These are phyloP conservation scores for Fragaria nilgerrensis DNA, from an alignment of 306 rosid species.

Conservation along the genomic window DNA sequence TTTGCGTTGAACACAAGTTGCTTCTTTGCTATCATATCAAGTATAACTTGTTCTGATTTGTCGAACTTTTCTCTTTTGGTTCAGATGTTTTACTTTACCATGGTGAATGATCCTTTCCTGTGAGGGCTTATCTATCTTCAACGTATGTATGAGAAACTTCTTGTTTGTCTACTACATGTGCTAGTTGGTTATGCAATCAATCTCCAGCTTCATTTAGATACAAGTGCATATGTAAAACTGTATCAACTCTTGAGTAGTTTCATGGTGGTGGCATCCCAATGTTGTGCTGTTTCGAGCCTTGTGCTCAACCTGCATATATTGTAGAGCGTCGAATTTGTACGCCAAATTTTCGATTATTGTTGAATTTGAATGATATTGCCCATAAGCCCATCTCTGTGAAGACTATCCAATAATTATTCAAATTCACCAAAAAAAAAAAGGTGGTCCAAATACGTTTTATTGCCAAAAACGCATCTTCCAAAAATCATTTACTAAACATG, in stretches of 20 bases:
- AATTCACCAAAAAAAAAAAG: too few relatives aligned
- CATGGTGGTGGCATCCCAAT: neutral
- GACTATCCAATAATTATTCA: too few relatives aligned
- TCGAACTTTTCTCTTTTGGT: neutral
- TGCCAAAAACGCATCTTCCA: too few relatives aligned
- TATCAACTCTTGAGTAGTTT: neutral
- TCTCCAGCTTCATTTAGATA: neutral
- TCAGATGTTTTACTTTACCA: too few relatives aligned
- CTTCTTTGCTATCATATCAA: neutral
- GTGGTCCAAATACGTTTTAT: too few relatives aligned
- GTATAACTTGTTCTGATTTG: neutral
- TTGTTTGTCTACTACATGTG: neutral
- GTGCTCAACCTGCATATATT: neutral
- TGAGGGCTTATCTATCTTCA: neutral
- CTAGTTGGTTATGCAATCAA: neutral
- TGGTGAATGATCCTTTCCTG: too few relatives aligned
- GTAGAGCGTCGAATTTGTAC: neutral
- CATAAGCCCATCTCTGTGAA: too few relatives aligned
- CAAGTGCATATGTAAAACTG: neutral
- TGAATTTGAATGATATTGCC: too few relatives aligned
- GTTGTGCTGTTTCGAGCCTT: neutral
- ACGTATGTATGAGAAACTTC: neutral
- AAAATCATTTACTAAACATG: too few relatives aligned
- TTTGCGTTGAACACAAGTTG: neutral
- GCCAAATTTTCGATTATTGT: neutral